Evolutionary conservation across 108 stramenopile genomes (phyloP), one percentile per base, ranked within the genome.

Genomic region (Parmales sp.): DNA sequence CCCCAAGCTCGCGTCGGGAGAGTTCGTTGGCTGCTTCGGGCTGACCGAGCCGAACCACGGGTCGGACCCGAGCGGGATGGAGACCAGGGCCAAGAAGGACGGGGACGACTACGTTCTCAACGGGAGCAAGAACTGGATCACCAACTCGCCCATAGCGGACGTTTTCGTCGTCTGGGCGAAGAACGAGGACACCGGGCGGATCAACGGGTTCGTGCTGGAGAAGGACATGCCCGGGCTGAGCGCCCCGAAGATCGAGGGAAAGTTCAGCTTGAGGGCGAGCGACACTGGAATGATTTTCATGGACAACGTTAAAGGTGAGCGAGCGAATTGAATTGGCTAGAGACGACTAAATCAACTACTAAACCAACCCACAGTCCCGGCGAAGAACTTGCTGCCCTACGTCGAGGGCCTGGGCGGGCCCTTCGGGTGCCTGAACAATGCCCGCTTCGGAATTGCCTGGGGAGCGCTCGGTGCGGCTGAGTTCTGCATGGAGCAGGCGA

Each of bases 101-200:
- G 90, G 84, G 49, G 83, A 90, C 51, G 83, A 90, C 63, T 91
- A 91, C 76, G 75, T 91, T 0, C 73, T 97, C 51, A 91, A 86
- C 69, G 96, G 96, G 16, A 73, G 83, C 71, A 97, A 97, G 74
- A 94, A 92, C 65, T 97, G 96, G 96, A 97, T 97, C 74, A 97
- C 96, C 43, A 93, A 95, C 81, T 80, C 84, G 9, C 94, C 96
- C 19, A 90, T 95, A 49, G 94, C 96, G 5, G 92, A 97, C 69
- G 87, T 97, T 8, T 85, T 88, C 72, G 76, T 95, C 28, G 80
- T 95, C 1, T 95, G 94, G 94, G 94, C 94, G 8, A 74, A 81
- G 11, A 81, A 85, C 31, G 89, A 89, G 51, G 79, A 77, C 37
- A n/a, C n/a, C n/a, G 90, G 87, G 0, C 77, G 75, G 23, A 82